These are phyloP conservation scores for Lentinula raphanica DNA, from an alignment of 768 basidiomycete species.

Conservation along the genomic window DNA sequence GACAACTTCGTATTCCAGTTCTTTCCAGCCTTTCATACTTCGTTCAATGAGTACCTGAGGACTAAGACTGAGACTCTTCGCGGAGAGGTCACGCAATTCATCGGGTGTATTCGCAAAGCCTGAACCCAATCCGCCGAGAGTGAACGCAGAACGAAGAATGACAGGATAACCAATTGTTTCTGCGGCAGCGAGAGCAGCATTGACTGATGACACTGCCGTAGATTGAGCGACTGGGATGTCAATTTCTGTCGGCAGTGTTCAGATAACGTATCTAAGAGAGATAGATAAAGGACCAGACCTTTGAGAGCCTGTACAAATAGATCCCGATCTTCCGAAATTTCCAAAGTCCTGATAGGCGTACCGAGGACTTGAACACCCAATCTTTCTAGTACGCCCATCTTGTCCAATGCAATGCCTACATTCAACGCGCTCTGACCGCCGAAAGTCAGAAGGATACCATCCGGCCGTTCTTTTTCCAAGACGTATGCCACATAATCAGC, in stretches of 20 bases:
- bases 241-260: slow-evolving; percentile 60
- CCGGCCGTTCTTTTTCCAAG: slow-evolving; percentile 95
- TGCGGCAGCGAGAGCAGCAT: slow-evolving; percentile 88
- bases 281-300: slow-evolving; percentile 44
- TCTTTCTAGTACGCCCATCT: slow-evolving; percentile 92
- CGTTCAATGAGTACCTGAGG: slow-evolving; percentile 97
- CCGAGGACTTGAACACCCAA: slow-evolving; percentile 91
- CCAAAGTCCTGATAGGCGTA: slow-evolving; percentile 90
- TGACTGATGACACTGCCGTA: slow-evolving; percentile 93
- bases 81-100: slow-evolving; percentile 90
- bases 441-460: slow-evolving; percentile 95
- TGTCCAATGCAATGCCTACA: slow-evolving; percentile 93
- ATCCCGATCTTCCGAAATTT: slow-evolving; percentile 95
- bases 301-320: slow-evolving; percentile 95
- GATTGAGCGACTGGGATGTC: slow-evolving; percentile 94
- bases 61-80: slow-evolving; percentile 83
- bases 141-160: slow-evolving; percentile 94
- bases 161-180: slow-evolving; percentile 93
- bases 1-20: slow-evolving; percentile 98
- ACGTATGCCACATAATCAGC: slow-evolving; percentile 98
- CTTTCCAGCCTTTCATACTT: slow-evolving; percentile 99
- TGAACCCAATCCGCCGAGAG: slow-evolving; percentile 95
- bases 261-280: background rate
- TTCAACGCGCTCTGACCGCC: slow-evolving; percentile 98
- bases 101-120: slow-evolving; percentile 95